Percentiles rank a stretch among this genome's conserved stretches.
phyloP scores from a whole-genome alignment of 306 rosid species.

The Abrus precatorius region DNA sequence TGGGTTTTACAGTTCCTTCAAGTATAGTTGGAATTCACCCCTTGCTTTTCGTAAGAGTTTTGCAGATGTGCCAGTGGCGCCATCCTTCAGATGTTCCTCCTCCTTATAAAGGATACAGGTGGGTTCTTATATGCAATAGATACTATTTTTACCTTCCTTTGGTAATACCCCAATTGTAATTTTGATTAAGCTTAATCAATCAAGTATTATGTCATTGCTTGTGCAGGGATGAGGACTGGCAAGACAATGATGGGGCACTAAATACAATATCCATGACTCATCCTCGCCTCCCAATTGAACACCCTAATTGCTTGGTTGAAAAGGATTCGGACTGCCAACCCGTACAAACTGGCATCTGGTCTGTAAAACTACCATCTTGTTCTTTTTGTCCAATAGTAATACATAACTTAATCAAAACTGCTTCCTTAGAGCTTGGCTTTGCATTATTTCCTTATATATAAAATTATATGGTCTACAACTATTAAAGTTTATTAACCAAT shows the following conservation, averaged over 20 bases:
- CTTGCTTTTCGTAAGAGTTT: slow-evolving; percentile 78
- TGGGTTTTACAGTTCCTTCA: slow-evolving; percentile 86
- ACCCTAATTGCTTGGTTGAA: slow-evolving; percentile 71
- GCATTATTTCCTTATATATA: slow-evolving; percentile 34
- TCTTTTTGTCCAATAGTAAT: not conserved
- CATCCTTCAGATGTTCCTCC: slow-evolving; percentile 84
- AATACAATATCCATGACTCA: slow-evolving; percentile 96
- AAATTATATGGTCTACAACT: not conserved
- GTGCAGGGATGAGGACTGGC: slow-evolving; percentile 98
- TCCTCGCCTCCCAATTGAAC: slow-evolving; percentile 89
- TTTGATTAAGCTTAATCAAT: slow-evolving; percentile 22
- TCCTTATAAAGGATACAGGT: slow-evolving; percentile 98
- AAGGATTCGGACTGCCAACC: slow-evolving; percentile 89
- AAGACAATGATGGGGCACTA: slow-evolving; percentile 95
- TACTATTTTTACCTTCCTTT: slow-evolving; percentile 22
- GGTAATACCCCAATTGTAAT: not conserved
- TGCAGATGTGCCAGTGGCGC: slow-evolving; percentile 97
- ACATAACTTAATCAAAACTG: slow-evolving; percentile 4
- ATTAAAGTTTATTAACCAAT: slow-evolving; percentile 14
- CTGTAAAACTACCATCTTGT: slow-evolving; percentile 5
- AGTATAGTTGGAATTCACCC: slow-evolving; percentile 84
- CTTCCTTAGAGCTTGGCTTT: slow-evolving; percentile 32
- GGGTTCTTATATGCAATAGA: slow-evolving; percentile 17
- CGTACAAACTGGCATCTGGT: slow-evolving; percentile 84
- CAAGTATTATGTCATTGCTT: slow-evolving; percentile 23